Evolutionary conservation across 225 moss, liverwort and hornwort genomes (phyloP).

Genomic region (Physcomitrium patens): DNA sequence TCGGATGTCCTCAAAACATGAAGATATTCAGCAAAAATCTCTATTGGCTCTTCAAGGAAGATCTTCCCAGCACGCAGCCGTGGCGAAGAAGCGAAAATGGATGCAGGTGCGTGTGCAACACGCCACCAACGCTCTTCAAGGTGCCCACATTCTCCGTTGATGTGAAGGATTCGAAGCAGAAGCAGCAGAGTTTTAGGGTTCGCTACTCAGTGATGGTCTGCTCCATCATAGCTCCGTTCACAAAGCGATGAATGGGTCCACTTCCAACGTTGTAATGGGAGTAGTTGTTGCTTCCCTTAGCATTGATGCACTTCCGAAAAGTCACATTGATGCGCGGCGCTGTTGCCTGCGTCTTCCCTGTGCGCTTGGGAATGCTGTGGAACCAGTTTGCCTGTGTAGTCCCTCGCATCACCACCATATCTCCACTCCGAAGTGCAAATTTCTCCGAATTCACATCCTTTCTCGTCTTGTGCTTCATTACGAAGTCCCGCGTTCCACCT

Average conservation of each 20-base stretch:
- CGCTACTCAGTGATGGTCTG: not conserved
- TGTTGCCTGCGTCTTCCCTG: constrained; percentile 46
- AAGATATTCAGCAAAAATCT: not conserved
- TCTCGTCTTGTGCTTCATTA: constrained; percentile 60
- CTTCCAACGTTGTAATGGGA: constrained; percentile 56
- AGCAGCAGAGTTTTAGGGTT: not conserved
- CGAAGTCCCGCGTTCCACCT: constrained; percentile 56
- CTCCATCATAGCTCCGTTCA: constrained; percentile 43
- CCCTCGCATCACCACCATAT: constrained; percentile 66
- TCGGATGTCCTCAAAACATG: not conserved
- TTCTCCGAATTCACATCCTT: constrained; percentile 41
- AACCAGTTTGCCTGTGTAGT: constrained; percentile 55
- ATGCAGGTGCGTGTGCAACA: not conserved
- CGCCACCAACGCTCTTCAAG: too few relatives aligned
- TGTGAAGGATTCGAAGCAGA: too few relatives aligned
- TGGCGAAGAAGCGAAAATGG: not conserved
- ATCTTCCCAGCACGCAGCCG: not conserved
- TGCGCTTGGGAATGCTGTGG: constrained; percentile 60
- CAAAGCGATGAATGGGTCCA: constrained; percentile 46
- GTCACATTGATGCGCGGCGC: constrained; percentile 49
- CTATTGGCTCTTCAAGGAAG: too few relatives aligned
- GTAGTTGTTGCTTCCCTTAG: constrained; percentile 59
- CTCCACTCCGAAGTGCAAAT: constrained; percentile 42
- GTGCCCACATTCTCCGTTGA: too few relatives aligned
- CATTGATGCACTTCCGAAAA: constrained; percentile 44